Evolutionary conservation across 1,284 basidiomycete genomes (phyloP).

Genomic region (Apiotrichum akiyoshidainum): DNA sequence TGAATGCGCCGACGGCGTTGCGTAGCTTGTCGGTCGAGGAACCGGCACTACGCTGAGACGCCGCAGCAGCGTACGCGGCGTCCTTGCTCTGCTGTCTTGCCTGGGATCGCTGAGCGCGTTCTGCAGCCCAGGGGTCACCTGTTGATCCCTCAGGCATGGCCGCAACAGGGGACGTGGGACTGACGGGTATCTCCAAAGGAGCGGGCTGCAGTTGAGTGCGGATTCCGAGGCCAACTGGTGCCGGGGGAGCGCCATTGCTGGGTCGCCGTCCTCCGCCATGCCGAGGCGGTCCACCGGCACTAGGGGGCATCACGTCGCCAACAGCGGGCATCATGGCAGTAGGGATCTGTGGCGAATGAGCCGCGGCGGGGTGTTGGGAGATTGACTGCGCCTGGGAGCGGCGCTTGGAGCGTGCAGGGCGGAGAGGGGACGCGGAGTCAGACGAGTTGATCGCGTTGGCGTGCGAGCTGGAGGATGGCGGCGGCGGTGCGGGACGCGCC

Average conservation of each 20-base stretch:
- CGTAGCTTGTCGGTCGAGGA: conserved; percentile 25
- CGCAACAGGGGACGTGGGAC: background rate
- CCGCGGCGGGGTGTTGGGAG: too few relatives aligned
- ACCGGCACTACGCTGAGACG: conserved; percentile 12
- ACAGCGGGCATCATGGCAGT: background rate
- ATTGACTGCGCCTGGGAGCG: background rate
- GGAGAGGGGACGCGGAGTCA: background rate
- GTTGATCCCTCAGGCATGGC: background rate
- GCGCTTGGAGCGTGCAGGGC: conserved; percentile 2
- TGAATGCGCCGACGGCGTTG: conserved; percentile 46
- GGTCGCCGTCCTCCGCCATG: background rate
- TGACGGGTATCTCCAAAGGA: background rate
- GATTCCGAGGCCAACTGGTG: too few relatives aligned
- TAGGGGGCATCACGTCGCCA: background rate
- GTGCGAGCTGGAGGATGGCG: background rate
- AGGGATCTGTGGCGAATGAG: background rate
- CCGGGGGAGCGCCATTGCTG: background rate
- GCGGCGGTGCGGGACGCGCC: background rate
- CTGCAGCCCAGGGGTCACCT: conserved; percentile 42
- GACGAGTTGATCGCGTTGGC: background rate
- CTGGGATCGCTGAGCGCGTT: conserved; percentile 34
- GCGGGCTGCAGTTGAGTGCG: background rate
- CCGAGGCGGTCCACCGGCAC: background rate
- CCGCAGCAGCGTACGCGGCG: conserved; percentile 18
- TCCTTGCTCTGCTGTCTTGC: conserved; percentile 33